Evolutionary conservation across 2,329 filamentous ascomycete species (phyloP).

Genomic region (Fusarium stilboides): DNA sequence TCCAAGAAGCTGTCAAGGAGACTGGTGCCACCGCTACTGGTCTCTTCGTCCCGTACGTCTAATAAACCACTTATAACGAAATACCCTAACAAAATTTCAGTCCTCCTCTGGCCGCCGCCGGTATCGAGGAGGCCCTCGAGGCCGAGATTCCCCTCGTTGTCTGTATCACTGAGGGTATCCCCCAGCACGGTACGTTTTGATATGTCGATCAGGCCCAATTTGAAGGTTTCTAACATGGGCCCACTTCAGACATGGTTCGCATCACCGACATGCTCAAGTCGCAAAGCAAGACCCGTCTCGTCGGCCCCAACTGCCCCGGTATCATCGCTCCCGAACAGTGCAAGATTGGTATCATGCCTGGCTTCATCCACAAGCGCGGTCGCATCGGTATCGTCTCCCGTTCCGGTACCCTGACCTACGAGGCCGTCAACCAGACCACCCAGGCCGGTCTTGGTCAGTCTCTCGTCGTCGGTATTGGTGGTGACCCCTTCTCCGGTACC

Average conservation of each 20-base stretch:
- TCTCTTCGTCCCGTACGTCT: constrained; percentile 91
- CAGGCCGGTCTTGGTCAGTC: constrained; percentile 97
- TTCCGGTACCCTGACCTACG: constrained; percentile 98
- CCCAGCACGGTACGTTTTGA: constrained; percentile 84
- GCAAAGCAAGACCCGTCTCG: constrained; percentile 95
- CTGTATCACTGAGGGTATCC: constrained; percentile 98
- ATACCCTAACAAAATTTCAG: constrained; percentile 62
- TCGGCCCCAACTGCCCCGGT: constrained; percentile 98
- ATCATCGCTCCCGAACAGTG: constrained; percentile 96
- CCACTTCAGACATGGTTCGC: constrained; percentile 89
- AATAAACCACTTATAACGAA: constrained; percentile 15
- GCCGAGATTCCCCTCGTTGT: constrained; percentile 96
- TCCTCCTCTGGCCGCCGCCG: constrained; percentile 89
- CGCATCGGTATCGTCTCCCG: constrained; percentile 98
- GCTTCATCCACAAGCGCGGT: constrained; percentile 99
- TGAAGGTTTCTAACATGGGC: constrained; percentile 32
- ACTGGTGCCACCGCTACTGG: constrained; percentile 92
- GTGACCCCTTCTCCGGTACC: constrained; percentile 98
- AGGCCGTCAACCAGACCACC: constrained; percentile 99
- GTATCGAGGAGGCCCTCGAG: constrained; percentile 96
- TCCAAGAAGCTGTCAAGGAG: constrained; percentile 89
- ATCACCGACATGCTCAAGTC: constrained; percentile 98
- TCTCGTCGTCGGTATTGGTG: constrained; percentile 97
- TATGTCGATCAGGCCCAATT: constrained; percentile 14
- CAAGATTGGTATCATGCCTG: constrained; percentile 99